A percentile compares a stretch with the other conserved stretches of the same genome.
Evolutionary conservation across 768 basidiomycete genomes (phyloP).

Genomic region (Collybia sordida): DNA sequence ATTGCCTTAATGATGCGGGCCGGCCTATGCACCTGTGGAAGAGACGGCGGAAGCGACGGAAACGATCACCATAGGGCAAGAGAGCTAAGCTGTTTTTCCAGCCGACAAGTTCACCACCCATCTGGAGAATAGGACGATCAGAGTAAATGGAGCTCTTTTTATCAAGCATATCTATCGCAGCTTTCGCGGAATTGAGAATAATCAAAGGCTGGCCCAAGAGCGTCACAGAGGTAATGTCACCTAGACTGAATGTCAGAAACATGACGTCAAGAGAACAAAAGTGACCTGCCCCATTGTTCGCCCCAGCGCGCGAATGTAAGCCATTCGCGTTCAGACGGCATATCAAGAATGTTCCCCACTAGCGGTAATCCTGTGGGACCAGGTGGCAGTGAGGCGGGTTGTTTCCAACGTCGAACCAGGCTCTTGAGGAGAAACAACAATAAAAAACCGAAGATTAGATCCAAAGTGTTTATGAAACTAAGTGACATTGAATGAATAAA

Average conservation of each 20-base stretch:
- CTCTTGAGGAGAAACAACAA: constrained; percentile 34
- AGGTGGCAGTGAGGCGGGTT: constrained; percentile 37
- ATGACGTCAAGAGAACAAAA: neutral
- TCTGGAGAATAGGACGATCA: constrained; percentile 57
- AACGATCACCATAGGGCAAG: constrained; percentile 57
- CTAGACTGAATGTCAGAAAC: constrained; percentile 25
- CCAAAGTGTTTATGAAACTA: constrained; percentile 23
- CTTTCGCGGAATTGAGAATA: constrained; percentile 50
- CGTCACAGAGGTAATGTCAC: constrained; percentile 60
- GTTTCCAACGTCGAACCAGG: constrained; percentile 21
- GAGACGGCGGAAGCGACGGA: constrained; percentile 51
- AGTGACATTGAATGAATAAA: constrained; percentile 24
- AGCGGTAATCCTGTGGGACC: constrained; percentile 55
- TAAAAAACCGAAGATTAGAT: constrained; percentile 31
- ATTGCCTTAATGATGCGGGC: constrained; percentile 39
- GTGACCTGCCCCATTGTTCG: constrained; percentile 44
- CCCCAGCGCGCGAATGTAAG: constrained; percentile 52
- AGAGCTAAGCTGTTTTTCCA: constrained; percentile 59
- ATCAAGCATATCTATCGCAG: constrained; percentile 59
- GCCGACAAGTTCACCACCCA: constrained; percentile 56
- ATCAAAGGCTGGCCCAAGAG: constrained; percentile 61
- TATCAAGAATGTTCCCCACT: constrained; percentile 53
- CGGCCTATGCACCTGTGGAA: constrained; percentile 54
- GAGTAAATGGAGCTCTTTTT: constrained; percentile 68
- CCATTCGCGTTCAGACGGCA: constrained; percentile 52